These are phyloP conservation scores for Podila epigama DNA, from an alignment of 192 early-diverging fungal genomes.

Conservation along the genomic window DNA sequence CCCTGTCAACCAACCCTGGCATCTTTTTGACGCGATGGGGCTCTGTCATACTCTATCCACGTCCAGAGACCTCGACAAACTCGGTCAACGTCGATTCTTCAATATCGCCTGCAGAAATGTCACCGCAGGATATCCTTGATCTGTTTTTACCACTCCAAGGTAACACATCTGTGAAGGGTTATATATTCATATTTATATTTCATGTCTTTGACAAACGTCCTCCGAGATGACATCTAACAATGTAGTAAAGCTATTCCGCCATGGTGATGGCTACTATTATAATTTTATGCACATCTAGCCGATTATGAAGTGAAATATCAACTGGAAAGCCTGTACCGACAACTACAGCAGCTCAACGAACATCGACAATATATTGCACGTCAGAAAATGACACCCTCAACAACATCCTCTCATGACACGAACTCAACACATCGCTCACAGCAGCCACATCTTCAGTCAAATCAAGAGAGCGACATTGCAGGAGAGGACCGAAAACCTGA, in stretches of 20 bases:
- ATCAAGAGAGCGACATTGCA: background rate
- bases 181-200: background rate
- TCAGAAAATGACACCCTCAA: background rate
- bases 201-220: too few relatives aligned
- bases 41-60: constrained; percentile 42
- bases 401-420: background rate
- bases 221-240: too few relatives aligned
- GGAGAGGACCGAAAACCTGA: constrained; percentile 12
- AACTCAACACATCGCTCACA: background rate
- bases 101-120: background rate
- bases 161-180: background rate
- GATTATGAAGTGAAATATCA: constrained; percentile 38
- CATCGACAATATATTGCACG: constrained; percentile 5
- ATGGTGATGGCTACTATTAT: too few relatives aligned
- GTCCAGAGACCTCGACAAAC: background rate
- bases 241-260: too few relatives aligned
- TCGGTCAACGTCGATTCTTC: background rate
- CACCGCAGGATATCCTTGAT: constrained; percentile 21
- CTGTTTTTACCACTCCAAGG: constrained; percentile 31
- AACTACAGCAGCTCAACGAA: constrained; percentile 26
- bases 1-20: constrained; percentile 12
- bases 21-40: constrained; percentile 47
- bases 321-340: constrained; percentile 25
- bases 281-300: background rate
- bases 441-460: background rate